Evolutionary conservation across 305 asterid species (phyloP).

Genomic region (Solanum hybrid): DNA sequence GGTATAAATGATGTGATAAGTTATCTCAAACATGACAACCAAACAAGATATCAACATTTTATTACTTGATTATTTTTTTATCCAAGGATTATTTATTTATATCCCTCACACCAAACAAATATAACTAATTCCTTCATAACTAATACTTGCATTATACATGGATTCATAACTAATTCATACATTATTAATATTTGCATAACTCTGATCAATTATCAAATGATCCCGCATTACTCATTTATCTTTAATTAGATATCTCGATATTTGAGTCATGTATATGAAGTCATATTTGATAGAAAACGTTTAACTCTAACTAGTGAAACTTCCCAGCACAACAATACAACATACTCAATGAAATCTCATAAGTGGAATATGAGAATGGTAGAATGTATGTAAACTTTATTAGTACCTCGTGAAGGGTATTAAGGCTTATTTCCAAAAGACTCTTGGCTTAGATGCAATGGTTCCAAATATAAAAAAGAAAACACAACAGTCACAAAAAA

Average conservation of each 20-base stretch:
- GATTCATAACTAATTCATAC: neutral
- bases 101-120: neutral
- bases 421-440: neutral
- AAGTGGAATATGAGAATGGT: too few species aligned
- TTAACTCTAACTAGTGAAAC: neutral
- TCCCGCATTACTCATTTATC: neutral
- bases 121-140: neutral
- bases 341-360: neutral
- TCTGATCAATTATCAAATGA: neutral
- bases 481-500: too few species aligned
- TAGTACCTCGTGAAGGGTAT: too few species aligned
- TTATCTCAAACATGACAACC: neutral
- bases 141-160: neutral
- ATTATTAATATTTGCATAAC: too few species aligned
- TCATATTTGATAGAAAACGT: neutral
- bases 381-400: too few species aligned
- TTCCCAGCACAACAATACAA: neutral
- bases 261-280: neutral
- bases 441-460: neutral
- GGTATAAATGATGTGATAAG: neutral
- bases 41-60: neutral
- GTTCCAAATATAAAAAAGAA: too few species aligned
- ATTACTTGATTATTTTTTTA: neutral
- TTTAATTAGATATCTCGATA: neutral
- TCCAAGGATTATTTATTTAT: neutral